Conservation (phyloP, 306 rosid genomes). For the Vicia villosa region DNA sequence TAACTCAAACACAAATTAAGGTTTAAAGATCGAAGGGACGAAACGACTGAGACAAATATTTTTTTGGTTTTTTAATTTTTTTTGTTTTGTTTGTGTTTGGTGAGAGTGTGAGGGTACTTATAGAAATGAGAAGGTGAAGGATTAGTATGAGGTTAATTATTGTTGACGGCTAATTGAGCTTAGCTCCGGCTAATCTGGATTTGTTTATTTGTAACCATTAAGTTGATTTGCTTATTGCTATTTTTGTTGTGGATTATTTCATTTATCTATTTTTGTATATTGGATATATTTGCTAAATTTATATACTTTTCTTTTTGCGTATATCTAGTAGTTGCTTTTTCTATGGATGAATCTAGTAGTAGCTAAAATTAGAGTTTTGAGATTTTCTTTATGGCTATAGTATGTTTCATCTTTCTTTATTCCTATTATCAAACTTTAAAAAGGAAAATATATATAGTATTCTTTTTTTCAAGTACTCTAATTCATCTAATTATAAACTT, state of each 20-base stretch:
- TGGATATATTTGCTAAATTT: background rate
- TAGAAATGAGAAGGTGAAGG: slow-evolving; percentile 29
- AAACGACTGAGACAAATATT: slow-evolving; percentile 43
- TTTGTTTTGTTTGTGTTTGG: background rate
- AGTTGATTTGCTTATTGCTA: slow-evolving; percentile 13
- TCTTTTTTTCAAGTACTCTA: too few species aligned
- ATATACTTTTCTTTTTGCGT: background rate
- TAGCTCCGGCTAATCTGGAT: slow-evolving; percentile 52
- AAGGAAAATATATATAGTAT: too few species aligned
- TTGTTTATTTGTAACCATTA: slow-evolving; percentile 48
- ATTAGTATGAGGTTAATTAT: slow-evolving; percentile 28
- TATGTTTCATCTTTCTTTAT: background rate
- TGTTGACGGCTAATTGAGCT: slow-evolving; percentile 40
- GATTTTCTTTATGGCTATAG: background rate
- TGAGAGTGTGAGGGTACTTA: slow-evolving; percentile 40
- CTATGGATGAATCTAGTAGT: background rate
- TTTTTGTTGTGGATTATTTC: background rate
- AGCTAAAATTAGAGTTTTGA: background rate
- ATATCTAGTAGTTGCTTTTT: background rate
- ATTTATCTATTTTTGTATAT: slow-evolving; percentile 7
- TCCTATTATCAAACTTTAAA: too few species aligned
- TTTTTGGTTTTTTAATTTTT: background rate
- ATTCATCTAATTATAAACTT: too few species aligned
- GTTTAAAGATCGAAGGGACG: slow-evolving; percentile 43
- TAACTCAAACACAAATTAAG: slow-evolving; percentile 35